Percentiles rank a stretch among this genome's conserved stretches.
phyloP scores from a whole-genome alignment of 1,284 basidiomycete genomes.

The Cryptococcus sp. region DNA sequence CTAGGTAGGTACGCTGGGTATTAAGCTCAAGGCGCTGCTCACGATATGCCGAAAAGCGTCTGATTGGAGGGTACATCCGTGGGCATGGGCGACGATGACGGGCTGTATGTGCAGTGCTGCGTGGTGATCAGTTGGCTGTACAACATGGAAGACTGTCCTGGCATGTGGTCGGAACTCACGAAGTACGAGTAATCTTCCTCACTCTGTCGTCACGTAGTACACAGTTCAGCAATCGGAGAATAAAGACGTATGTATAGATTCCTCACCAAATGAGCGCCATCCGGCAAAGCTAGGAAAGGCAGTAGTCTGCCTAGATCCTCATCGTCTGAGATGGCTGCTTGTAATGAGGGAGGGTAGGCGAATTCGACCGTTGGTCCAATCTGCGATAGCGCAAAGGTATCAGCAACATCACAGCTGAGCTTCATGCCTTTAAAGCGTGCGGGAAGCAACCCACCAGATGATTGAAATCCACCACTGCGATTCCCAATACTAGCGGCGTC shows the following conservation, averaged over 20 bases:
- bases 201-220: conserved; percentile 58
- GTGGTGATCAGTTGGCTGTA: conserved; percentile 47
- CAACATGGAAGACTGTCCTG: not conserved
- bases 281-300: conserved; percentile 95
- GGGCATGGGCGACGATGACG: conserved; percentile 19
- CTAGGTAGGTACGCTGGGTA: conserved; percentile 1
- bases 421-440: not conserved
- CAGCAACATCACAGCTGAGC: conserved; percentile 5
- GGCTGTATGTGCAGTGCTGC: conserved; percentile 62
- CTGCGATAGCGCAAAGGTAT: conserved; percentile 53
- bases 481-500: conserved; percentile 62
- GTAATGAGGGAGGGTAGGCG: conserved; percentile 57
- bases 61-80: conserved; percentile 51
- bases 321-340: conserved; percentile 70
- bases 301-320: conserved; percentile 78
- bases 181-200: conserved; percentile 98
- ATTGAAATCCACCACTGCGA: conserved; percentile 87
- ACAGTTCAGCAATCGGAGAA: not conserved
- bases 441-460: conserved; percentile 66
- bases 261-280: conserved; percentile 88
- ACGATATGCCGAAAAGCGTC: conserved; percentile 93
- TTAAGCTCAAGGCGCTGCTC: conserved; percentile 46
- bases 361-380: conserved; percentile 91
- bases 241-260: not conserved
- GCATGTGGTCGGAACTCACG: conserved; percentile 58